Evolutionary conservation across 768 basidiomycete species (phyloP), one percentile per base, ranked within the genome.

Genomic region (Gloeopeniophorella convolvens): DNA sequence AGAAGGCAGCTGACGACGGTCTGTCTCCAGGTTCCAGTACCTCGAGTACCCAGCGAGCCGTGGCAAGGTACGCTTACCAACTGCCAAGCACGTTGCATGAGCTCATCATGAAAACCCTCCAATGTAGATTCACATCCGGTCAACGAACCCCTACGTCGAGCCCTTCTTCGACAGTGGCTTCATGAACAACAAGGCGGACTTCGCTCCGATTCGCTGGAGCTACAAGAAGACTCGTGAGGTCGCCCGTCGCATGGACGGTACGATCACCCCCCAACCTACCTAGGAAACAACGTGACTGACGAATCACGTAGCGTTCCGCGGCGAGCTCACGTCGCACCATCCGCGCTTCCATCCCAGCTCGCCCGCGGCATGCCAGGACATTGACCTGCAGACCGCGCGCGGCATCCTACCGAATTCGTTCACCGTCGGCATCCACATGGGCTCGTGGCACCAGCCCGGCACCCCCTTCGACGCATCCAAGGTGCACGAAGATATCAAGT

Each of bases 121-220:
- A n/a, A n/a, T n/a, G n/a, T n/a, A 81, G 72, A 83, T 84, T 60
- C 82, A 83, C 62, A 78, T 84, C 63, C 60, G 66, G 39, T 80
- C 78, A 18, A 51, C 73, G 37, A 79, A 72, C 69, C 82, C 83
- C 4, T 85, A 83, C 67, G 65, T 68, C 57, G 78, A 77, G 56
- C 82, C 83, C 4, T 69, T 63, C 66, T 84, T 83, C 60, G 83
- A 85, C 68, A 76, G 74, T 51, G 83, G 83, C n/a, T 84, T 85
- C 76, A 80, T 85, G 83, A 84, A 82, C 70, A 63, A 84, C 71
- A 82, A 82, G 70, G 83, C 83, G 24, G 83, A 85, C 68, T 83
- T 83, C 59, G 82, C 81, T 20, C 83, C 83, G 12, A 79, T 84
- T 57, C 78, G 82, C 30, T 85, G 83, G 83, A 79, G 79, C 62